phyloP scores from a whole-genome alignment of 208 protist species.

The Leptomonas seymouri region DNA sequence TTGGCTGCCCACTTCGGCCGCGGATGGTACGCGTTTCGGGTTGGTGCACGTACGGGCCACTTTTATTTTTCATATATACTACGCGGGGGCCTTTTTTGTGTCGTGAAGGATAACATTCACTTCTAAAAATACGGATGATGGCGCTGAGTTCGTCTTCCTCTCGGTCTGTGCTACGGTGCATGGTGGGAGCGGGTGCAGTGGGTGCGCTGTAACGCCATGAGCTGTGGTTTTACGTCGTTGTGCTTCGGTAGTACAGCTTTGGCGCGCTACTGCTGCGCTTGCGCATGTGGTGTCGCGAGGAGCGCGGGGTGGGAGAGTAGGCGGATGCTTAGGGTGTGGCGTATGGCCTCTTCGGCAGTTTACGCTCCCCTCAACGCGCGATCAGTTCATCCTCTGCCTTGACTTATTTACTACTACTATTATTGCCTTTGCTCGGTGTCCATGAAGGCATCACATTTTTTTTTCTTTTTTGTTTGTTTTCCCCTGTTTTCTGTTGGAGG shows the following conservation, averaged over 20 bases:
- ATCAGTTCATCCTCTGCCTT: neutral
- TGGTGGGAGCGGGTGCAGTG: no score
- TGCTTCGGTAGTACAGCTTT: no score
- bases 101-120: no score
- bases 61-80: neutral
- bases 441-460: constrained; percentile 3
- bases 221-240: no score
- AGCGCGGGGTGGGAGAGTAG: no score
- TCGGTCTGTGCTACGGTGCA: no score
- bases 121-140: no score
- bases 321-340: neutral
- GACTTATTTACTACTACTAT: neutral
- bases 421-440: neutral
- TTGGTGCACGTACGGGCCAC: constrained; percentile 7
- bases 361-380: neutral
- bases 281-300: no score
- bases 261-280: no score
- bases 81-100: neutral
- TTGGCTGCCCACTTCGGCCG: neutral
- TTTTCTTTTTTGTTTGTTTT: constrained; percentile 14
- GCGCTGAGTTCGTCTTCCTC: no score
- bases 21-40: neutral
- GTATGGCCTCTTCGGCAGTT: neutral
- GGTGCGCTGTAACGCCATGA: no score
- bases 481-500: neutral